phyloP scores from a whole-genome alignment of 306 rosid species.

The Vicia villosa region DNA sequence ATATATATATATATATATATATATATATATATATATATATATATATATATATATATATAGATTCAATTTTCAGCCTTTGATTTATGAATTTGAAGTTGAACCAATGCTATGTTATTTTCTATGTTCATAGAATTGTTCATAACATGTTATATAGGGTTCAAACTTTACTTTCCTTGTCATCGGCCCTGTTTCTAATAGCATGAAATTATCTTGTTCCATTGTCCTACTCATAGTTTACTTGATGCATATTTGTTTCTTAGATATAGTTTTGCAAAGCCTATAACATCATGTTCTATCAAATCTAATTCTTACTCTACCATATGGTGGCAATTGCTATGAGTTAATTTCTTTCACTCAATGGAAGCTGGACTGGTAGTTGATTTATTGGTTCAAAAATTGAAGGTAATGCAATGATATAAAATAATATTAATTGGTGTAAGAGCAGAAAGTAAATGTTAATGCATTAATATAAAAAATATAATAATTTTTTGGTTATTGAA shows the following conservation, averaged over 20 bases:
- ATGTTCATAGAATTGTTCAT: slow-evolving; percentile 4
- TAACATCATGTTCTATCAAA: slow-evolving; percentile 5
- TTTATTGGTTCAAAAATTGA: too few relatives aligned
- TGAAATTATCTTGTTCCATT: background rate
- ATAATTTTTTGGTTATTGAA: too few relatives aligned
- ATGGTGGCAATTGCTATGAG: slow-evolving; percentile 17
- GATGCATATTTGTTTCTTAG: background rate
- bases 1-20: too few relatives aligned
- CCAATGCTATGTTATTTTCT: slow-evolving; percentile 4
- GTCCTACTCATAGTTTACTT: background rate
- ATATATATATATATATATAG: too few relatives aligned
- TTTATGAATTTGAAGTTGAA: background rate
- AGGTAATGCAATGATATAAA: too few relatives aligned
- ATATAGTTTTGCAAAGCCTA: slow-evolving; percentile 17
- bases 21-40: too few relatives aligned
- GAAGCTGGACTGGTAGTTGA: slow-evolving; percentile 8
- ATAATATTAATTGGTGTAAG: too few relatives aligned
- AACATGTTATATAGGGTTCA: background rate
- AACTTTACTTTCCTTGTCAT: slow-evolving; percentile 26
- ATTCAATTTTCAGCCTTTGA: slow-evolving; percentile 3
- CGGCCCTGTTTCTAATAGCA: slow-evolving; percentile 9
- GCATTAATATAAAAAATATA: too few relatives aligned
- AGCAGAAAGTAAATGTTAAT: too few relatives aligned
- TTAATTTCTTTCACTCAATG: background rate
- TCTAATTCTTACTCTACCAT: slow-evolving; percentile 23